Base-by-base conservation (phyloP, 1,284 basidiomycete genomes). In the Boletus holoroseus region DNA sequence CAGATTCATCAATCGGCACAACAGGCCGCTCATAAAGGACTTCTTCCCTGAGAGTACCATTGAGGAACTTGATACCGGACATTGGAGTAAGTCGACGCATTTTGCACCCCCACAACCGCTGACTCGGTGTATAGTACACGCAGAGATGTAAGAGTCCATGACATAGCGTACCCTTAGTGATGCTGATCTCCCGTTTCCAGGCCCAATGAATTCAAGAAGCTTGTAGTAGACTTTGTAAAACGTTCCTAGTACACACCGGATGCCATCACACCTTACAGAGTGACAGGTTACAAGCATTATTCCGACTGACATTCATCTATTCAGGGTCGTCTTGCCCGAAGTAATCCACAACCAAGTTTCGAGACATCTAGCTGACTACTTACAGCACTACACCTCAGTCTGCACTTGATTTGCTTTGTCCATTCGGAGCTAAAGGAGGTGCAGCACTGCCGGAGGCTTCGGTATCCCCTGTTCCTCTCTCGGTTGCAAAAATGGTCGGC, bases 1-100 rank as follows among this genome's bases (percentile, higher is more conserved):
- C 47, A 85, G 83, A 49, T 91, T 85, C 63, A 82, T 93, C 58
- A 91, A 90, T 59, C 68, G 75, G 12, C 73, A 76, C 51, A 88
- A 87, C 55, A 69, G 82, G 6, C 76, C 77, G 0, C 56, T 79
- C 2, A 76, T 81, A 41, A 67, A 78, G 52, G 64, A 74, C 34
- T 88, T 86, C 64, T 93, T 94, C 68, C 88, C 89, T 0, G 71
- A 76, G 39, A 76, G 78, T 68, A 61, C 64, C 18, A 55, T 88
- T 0, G 73, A 79, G 58, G 72, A 66, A 20, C 63, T 88, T 16
- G 77, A 85, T 53, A 68, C 85, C 0, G 76, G 78, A 3, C 85
- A 88, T 61, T 88, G 85, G 86, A 80, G 85, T 86, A 61, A 55
- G 71, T 53, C 9, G 6, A 38, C 7, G 0, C 15, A 16, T 28